Percentiles rank a stretch among this genome's conserved stretches.
These are phyloP conservation scores for Ganoderma multipileum DNA, from an alignment of 1,284 basidiomycete genomes.

Conservation along the genomic window DNA sequence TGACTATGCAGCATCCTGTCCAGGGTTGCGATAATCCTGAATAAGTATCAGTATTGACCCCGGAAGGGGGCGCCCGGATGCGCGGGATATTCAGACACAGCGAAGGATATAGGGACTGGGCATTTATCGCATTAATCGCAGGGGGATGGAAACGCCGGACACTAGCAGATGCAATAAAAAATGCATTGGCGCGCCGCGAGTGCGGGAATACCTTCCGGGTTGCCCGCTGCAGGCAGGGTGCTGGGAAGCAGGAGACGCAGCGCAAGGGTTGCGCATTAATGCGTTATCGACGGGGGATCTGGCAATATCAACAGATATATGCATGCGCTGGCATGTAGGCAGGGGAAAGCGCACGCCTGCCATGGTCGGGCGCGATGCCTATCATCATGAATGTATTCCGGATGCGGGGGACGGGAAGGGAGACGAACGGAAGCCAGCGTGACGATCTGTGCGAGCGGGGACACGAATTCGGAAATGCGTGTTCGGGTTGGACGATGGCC, in stretches of 20 bases:
- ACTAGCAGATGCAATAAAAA: neutral
- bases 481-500: neutral
- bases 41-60: no score
- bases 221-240: no score
- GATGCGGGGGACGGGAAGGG: neutral
- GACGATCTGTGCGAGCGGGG: neutral
- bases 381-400: neutral
- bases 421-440: neutral
- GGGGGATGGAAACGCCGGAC: constrained; percentile 26
- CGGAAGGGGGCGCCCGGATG: neutral
- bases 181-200: constrained; percentile 17
- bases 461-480: constrained; percentile 1
- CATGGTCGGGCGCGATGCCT: constrained; percentile 6
- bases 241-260: neutral
- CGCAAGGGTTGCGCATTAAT: constrained; percentile 1
- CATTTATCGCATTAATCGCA: constrained; percentile 21
- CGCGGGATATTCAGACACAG: neutral
- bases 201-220: constrained; percentile 13
- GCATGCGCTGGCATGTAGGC: neutral
- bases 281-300: constrained; percentile 2
- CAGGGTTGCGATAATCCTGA: neutral
- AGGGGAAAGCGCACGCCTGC: neutral
- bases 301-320: neutral
- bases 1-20: neutral
- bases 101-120: neutral